Evolutionary conservation across 1,139 yeast species (phyloP).

Genomic region (Taiozyma sp.): DNA sequence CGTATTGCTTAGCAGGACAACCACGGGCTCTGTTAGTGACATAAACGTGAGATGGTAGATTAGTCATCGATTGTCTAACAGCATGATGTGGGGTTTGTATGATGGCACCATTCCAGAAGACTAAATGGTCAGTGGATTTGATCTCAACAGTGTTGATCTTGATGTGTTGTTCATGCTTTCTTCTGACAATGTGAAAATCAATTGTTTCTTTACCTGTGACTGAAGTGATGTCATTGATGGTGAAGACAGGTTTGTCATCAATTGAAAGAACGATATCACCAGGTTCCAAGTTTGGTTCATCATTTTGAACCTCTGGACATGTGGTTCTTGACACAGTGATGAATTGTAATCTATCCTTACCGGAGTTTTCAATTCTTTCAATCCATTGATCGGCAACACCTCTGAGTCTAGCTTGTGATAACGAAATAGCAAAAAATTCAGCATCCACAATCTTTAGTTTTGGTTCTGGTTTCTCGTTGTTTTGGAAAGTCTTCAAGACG

Average conservation of each 20-base stretch:
- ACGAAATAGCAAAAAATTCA: constrained; percentile 64
- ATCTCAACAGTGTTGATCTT: constrained; percentile 54
- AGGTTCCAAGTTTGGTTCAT: constrained; percentile 37
- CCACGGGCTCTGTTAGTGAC: constrained; percentile 69
- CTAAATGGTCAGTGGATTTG: constrained; percentile 59
- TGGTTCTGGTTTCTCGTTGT: constrained; percentile 31
- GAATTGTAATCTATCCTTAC: constrained; percentile 63
- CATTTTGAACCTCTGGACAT: constrained; percentile 33
- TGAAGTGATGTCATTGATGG: constrained; percentile 54
- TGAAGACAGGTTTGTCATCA: constrained; percentile 56
- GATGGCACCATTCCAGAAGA: constrained; percentile 78
- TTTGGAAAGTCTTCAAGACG: constrained; percentile 50
- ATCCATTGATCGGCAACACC: constrained; percentile 89
- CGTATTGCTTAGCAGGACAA: constrained; percentile 82
- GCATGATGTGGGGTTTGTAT: constrained; percentile 65
- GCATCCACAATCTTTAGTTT: constrained; percentile 66
- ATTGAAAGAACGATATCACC: constrained; percentile 75
- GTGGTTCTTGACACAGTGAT: constrained; percentile 68
- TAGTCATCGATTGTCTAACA: constrained; percentile 68
- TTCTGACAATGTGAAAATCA: constrained; percentile 61
- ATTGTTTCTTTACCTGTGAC: constrained; percentile 30
- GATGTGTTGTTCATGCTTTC: constrained; percentile 47
- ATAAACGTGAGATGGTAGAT: constrained; percentile 78
- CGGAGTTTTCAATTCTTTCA: constrained; percentile 50
- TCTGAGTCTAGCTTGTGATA: constrained; percentile 74